Evolutionary conservation across 768 basidiomycete genomes (phyloP).

Genomic region (Tubosaeta sp.): DNA sequence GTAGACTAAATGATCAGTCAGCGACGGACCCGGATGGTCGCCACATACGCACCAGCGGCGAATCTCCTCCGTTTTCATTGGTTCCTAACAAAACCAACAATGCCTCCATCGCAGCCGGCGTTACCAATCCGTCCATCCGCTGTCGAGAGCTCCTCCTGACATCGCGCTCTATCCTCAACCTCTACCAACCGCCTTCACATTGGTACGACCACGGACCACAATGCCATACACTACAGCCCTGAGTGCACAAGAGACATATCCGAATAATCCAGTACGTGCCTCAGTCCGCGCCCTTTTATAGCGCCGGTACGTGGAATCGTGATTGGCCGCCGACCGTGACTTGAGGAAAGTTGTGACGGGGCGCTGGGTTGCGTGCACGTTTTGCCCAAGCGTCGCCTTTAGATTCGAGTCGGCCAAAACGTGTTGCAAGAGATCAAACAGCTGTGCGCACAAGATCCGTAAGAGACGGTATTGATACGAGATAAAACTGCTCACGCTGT

Average conservation of each 20-base stretch:
- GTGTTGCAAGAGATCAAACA: slow-evolving; percentile 31
- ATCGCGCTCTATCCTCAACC: slow-evolving; percentile 45
- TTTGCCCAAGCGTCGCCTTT: slow-evolving; percentile 47
- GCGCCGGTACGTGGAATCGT: slow-evolving; percentile 39
- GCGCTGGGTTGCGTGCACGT: slow-evolving; percentile 53
- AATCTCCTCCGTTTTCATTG: slow-evolving; percentile 36
- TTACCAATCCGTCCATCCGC: slow-evolving; percentile 64
- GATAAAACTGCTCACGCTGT: slow-evolving; percentile 31
- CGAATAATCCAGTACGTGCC: slow-evolving; percentile 36
- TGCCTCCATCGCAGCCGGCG: slow-evolving; percentile 44
- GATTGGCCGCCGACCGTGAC: slow-evolving; percentile 29
- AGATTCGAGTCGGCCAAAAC: slow-evolving; percentile 27
- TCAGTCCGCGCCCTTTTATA: slow-evolving; percentile 56
- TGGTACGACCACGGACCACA: slow-evolving; percentile 55
- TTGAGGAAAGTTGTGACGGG: slow-evolving; percentile 55
- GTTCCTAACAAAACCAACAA: slow-evolving; percentile 34
- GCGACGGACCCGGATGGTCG: slow-evolving; percentile 16
- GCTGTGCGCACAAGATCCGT: slow-evolving; percentile 11
- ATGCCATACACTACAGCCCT: slow-evolving; percentile 13
- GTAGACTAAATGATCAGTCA: slow-evolving; percentile 42
- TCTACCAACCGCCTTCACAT: slow-evolving; percentile 49
- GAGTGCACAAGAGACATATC: too few species aligned
- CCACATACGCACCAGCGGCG: slow-evolving; percentile 68
- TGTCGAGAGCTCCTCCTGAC: slow-evolving; percentile 46
- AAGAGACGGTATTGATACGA: not conserved